Evolutionary conservation across 2,329 filamentous ascomycete species (phyloP).

Genomic region (Colletotrichum cuscutae): DNA sequence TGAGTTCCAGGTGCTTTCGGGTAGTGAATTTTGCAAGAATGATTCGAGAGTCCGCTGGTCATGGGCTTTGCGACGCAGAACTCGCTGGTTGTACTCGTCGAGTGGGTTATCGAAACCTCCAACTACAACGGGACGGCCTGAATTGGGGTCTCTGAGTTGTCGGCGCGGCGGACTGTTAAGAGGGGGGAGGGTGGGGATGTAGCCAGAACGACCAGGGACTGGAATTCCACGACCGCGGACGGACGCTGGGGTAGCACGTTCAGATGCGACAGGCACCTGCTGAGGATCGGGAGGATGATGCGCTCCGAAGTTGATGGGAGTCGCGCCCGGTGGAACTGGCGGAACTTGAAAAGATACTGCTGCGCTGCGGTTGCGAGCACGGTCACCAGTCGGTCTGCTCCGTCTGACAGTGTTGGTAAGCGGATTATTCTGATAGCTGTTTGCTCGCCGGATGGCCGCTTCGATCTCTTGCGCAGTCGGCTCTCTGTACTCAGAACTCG

Average conservation of each 20-base stretch:
- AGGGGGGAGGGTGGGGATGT: conserved; percentile 30
- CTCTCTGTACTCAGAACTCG: conserved; percentile 7
- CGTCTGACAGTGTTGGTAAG: conserved; percentile 30
- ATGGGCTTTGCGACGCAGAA: conserved; percentile 18
- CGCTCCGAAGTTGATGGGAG: not conserved
- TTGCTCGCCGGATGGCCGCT: conserved; percentile 26
- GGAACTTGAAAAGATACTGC: conserved; percentile 30
- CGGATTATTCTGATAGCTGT: conserved; percentile 12
- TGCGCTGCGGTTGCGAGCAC: conserved; percentile 21
- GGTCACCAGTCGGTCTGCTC: conserved; percentile 21
- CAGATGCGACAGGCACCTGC: not conserved
- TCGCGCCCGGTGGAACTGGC: not conserved
- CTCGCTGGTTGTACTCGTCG: conserved; percentile 23
- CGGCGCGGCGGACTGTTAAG: conserved; percentile 19
- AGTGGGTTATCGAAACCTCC: conserved; percentile 33
- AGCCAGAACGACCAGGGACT: conserved; percentile 21
- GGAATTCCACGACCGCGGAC: conserved; percentile 20
- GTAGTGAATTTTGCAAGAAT: conserved; percentile 2
- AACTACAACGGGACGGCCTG: conserved; percentile 29
- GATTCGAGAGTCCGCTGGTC: conserved; percentile 5
- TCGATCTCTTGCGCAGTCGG: conserved; percentile 26
- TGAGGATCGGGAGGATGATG: not conserved
- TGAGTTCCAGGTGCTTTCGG: not conserved
- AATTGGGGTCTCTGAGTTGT: conserved; percentile 11
- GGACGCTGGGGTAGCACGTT: not conserved